Conservation (phyloP, 345 rosid species). For the Gossypium arboreum region DNA sequence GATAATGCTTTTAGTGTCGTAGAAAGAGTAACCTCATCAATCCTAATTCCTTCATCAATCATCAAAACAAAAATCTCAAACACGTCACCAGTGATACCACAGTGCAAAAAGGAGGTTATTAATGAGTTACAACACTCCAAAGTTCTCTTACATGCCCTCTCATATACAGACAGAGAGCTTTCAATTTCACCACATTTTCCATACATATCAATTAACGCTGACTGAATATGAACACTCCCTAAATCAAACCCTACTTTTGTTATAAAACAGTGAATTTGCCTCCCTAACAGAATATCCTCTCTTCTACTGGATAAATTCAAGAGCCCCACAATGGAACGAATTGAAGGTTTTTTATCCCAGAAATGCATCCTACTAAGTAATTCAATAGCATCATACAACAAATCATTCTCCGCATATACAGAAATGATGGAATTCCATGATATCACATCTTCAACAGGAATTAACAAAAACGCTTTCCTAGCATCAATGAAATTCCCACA, state of each 20-base stretch:
- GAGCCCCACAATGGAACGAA: conserved; percentile 56
- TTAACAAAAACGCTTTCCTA: conserved; percentile 41
- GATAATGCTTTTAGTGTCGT: conserved; percentile 61
- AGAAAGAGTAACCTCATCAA: conserved; percentile 63
- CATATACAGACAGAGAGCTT: conserved; percentile 43
- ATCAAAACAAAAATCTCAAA: conserved; percentile 67
- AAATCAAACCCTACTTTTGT: conserved; percentile 50
- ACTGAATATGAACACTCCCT: conserved; percentile 48
- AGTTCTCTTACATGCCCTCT: conserved; percentile 32
- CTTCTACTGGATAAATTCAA: conserved; percentile 53
- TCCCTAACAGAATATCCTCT: conserved; percentile 43
- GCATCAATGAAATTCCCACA: conserved; percentile 47
- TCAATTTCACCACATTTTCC: conserved; percentile 71
- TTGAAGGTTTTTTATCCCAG: conserved; percentile 62
- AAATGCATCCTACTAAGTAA: conserved; percentile 63
- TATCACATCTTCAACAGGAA: conserved; percentile 47
- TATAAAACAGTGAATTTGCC: conserved; percentile 64
- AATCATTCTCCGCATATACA: conserved; percentile 32
- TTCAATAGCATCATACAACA: conserved; percentile 43
- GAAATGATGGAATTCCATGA: conserved; percentile 84
- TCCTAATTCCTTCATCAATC: conserved; percentile 68
- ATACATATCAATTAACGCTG: conserved; percentile 65
- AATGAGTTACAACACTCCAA: conserved; percentile 64
- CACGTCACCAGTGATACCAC: conserved; percentile 52
- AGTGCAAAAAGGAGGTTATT: conserved; percentile 58